Base-by-base conservation (phyloP, 2,329 filamentous ascomycete genomes). In the Alternaria sp. region DNA sequence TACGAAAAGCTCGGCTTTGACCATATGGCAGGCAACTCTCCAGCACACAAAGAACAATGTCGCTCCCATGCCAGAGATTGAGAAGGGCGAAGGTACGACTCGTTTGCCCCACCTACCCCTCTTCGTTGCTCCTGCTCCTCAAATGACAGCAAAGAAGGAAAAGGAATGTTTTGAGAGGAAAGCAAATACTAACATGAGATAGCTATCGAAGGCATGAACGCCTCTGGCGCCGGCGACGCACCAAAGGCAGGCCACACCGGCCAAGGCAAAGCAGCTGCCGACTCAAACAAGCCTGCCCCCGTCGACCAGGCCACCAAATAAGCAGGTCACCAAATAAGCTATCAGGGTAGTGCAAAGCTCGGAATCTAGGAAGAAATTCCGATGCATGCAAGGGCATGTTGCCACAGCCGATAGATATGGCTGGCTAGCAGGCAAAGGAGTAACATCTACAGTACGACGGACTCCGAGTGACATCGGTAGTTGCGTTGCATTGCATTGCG, bases 31-130 rank as follows among this genome's bases (percentile, higher is more conserved):
- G 71, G 52, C 63, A 32, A 70, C 72, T 43, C 71, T 80, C 56
- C 68, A 79, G 63, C 77, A 78, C 69, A 67, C 76, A 49, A 70
- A 78, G 65, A 73, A 72, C 67, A 80, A 80, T 63, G 76, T 79
- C 51, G 79, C 79, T 11, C 72, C 78, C 55, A 66, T 75, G 54
- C 79, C 79, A 41, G 73, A 77, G 44, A 54, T 64, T 32, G 79
- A 81, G 66, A 79, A 80, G 61, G 79, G 79, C 59, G 74, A 74
- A 57, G 75, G 73, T 75, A 73, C 34, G 64, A 65, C 59, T 4
- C 18, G 41, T n/a, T 32, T 22, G 36, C 48, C 53, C 40, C 45
- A 43, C 54, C 18, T 44, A 14, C 36, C 50, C 43, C 32, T 28
- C 25, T 22, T 16, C 9, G 36, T 12, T 12, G 5, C 27, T 14